These are phyloP conservation scores for Silene uniflora DNA, from an alignment of 148 eudicot genomes.

Conservation along the genomic window DNA sequence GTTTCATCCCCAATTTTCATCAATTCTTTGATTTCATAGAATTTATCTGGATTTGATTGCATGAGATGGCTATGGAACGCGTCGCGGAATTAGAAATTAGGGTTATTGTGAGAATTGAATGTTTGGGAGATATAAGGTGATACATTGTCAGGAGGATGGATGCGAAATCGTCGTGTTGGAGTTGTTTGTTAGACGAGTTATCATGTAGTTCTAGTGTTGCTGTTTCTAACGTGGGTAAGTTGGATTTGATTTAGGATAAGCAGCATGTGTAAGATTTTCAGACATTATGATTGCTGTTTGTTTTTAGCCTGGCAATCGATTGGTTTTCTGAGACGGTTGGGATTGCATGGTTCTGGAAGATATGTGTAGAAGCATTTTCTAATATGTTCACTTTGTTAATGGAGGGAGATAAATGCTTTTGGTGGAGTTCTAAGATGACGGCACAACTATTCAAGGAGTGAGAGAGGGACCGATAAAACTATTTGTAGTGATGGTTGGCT, in stretches of 20 bases:
- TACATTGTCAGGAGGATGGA: neutral
- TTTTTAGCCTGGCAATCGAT: neutral
- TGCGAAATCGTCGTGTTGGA: neutral
- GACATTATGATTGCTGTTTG: neutral
- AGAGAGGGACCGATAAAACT: neutral
- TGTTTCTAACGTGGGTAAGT: too few species aligned
- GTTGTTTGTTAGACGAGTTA: neutral
- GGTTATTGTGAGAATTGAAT: neutral
- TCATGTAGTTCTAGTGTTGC: neutral
- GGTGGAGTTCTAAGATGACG: too few species aligned
- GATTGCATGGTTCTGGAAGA: neutral
- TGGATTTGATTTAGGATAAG: neutral
- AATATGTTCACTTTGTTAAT: too few species aligned
- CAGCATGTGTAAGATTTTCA: neutral
- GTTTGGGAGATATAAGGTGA: neutral
- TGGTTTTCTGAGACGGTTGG: neutral
- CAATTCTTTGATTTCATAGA: neutral
- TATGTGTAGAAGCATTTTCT: too few species aligned
- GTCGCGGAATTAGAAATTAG: neutral
- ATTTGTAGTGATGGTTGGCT: neutral
- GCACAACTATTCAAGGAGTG: neutral
- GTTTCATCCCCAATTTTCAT: neutral
- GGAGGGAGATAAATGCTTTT: too few species aligned
- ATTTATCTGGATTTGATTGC: neutral
- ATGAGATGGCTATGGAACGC: neutral